phyloP scores from a whole-genome alignment of 2,329 filamentous ascomycete species.

The Colletotrichum musicola region DNA sequence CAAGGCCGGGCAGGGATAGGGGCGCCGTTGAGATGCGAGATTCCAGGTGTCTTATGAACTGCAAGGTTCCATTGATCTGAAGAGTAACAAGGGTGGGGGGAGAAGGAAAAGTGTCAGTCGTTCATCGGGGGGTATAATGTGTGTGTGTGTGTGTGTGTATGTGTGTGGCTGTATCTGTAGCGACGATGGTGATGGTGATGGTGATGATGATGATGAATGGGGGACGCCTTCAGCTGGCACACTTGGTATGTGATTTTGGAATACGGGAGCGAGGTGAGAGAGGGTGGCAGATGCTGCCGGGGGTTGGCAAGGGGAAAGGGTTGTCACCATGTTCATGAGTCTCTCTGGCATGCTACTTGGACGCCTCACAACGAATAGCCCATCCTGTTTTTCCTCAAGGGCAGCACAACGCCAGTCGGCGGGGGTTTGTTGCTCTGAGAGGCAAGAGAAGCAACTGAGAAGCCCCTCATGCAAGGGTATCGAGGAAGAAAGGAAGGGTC shows the following conservation, averaged over 20 bases:
- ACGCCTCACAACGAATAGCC: conserved; percentile 24
- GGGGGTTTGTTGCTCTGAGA: conserved; percentile 9
- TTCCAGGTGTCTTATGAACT: conserved; percentile 40
- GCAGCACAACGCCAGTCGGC: conserved; percentile 6
- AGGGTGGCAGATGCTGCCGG: background rate
- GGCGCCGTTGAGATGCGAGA: conserved; percentile 40
- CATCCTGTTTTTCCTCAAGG: conserved; percentile 21
- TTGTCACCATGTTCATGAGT: conserved; percentile 26
- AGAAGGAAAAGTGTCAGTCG: conserved; percentile 23
- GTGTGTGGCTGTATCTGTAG: conserved; percentile 30
- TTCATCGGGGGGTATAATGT: conserved; percentile 20
- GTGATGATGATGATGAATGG: conserved; percentile 14
- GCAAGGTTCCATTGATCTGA: conserved; percentile 39
- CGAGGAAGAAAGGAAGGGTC: conserved; percentile 11
- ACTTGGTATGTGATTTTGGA: conserved; percentile 3
- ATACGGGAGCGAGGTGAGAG: background rate
- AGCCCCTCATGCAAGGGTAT: conserved; percentile 29
- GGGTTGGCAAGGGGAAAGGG: conserved; percentile 29
- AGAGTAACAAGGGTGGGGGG: conserved; percentile 35
- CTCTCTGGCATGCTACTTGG: conserved; percentile 21
- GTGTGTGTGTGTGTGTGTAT: conserved; percentile 31
- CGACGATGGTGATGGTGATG: background rate
- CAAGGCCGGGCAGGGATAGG: conserved; percentile 35
- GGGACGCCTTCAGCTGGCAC: conserved; percentile 29
- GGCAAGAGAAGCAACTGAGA: conserved; percentile 22